A percentile compares a stretch with the other conserved stretches of the same genome.
Evolutionary conservation across 2,329 filamentous ascomycete genomes (phyloP).

Genomic region (Sarocladium oryzae): DNA sequence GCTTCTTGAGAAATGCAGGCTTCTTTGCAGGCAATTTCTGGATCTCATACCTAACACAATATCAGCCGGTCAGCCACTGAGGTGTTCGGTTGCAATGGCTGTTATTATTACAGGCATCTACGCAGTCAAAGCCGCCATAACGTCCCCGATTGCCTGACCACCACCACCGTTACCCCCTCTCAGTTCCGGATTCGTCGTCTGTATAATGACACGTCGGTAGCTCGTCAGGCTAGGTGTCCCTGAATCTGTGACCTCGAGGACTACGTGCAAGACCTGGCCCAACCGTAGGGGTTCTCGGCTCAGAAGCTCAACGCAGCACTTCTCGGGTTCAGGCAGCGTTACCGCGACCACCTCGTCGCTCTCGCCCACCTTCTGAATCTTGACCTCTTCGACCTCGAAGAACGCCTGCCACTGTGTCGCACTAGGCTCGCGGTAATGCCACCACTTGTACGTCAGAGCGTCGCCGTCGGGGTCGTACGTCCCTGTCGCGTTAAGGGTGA

Average conservation of each 20-base stretch:
- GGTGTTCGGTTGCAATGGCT: no score
- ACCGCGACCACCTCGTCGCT: slow-evolving; percentile 26
- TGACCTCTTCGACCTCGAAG: slow-evolving; percentile 27
- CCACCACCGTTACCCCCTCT: slow-evolving; percentile 14
- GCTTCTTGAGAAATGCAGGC: no score
- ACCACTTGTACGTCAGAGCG: slow-evolving; percentile 40
- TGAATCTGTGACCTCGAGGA: slow-evolving; percentile 40
- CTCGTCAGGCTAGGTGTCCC: slow-evolving; percentile 37
- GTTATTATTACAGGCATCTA: no score
- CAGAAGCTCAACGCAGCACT: slow-evolving; percentile 25
- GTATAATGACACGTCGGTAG: slow-evolving; percentile 37
- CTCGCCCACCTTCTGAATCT: slow-evolving; percentile 12
- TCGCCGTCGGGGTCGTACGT: slow-evolving; percentile 39
- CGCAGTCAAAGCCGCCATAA: neutral
- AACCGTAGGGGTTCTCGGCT: slow-evolving; percentile 26
- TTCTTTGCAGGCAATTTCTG: no score
- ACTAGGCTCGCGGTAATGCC: slow-evolving; percentile 35
- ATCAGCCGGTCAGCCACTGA: no score
- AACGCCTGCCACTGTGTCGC: slow-evolving; percentile 34
- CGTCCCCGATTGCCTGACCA: neutral
- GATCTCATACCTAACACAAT: no score
- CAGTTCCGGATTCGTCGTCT: slow-evolving; percentile 24
- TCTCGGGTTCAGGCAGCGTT: slow-evolving; percentile 30
- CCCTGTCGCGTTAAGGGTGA: slow-evolving; percentile 37
- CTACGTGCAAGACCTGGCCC: slow-evolving; percentile 40